Evolutionary conservation across 139 green algal genomes (phyloP).

Genomic region (Picochlorum costavermella): DNA sequence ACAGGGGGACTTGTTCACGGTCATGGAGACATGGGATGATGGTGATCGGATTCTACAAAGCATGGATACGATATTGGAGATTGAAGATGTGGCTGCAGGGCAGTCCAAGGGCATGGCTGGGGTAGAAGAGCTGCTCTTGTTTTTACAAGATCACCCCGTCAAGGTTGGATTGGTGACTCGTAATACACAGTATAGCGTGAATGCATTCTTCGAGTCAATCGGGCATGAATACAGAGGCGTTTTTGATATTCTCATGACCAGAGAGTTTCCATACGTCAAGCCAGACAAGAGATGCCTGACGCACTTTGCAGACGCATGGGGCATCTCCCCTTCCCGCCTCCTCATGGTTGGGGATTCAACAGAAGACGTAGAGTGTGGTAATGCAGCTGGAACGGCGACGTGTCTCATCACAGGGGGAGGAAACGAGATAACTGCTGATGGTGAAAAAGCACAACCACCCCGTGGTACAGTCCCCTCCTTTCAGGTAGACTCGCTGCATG

Average conservation of each 20-base stretch:
- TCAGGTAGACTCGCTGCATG: conserved; percentile 31
- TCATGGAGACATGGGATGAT: conserved; percentile 58
- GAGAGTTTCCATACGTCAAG: conserved; percentile 59
- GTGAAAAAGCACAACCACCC: conserved; percentile 7
- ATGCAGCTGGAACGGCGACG: conserved; percentile 56
- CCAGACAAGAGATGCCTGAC: conserved; percentile 55
- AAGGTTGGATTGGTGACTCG: conserved; percentile 56
- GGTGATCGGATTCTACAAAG: conserved; percentile 15
- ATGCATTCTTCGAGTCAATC: conserved; percentile 55
- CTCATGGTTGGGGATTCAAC: conserved; percentile 66
- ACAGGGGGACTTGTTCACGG: conserved; percentile 61
- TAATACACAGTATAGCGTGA: conserved; percentile 50
- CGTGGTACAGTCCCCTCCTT: conserved; percentile 56
- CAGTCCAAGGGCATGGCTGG: conserved; percentile 31
- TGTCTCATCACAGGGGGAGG: conserved; percentile 47
- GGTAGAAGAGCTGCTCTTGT: conserved; percentile 36
- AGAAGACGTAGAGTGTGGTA: conserved; percentile 46
- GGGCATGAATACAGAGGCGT: conserved; percentile 40
- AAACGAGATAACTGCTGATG: not conserved
- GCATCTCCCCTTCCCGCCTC: conserved; percentile 32
- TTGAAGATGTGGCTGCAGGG: conserved; percentile 47
- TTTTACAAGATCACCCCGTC: conserved; percentile 10
- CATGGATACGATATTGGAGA: conserved; percentile 51
- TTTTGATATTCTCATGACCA: conserved; percentile 52
- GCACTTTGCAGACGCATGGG: conserved; percentile 45